Base-by-base conservation (phyloP, 1,139 yeast genomes). In the Taphrina flavorubra region DNA sequence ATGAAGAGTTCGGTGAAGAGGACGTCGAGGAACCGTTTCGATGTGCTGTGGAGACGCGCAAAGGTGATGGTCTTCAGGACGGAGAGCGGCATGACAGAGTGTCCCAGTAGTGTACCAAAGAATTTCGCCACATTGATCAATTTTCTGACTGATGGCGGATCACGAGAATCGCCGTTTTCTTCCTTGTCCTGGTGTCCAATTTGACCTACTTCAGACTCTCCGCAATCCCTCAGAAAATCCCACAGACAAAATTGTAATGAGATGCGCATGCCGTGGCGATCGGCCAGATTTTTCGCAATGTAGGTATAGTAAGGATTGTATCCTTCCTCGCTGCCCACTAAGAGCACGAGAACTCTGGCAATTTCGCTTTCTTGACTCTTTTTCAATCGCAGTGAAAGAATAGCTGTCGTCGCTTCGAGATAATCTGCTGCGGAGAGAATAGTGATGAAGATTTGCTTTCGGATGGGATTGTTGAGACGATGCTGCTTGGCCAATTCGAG, bases 401-500 rank as follows among this genome's bases (percentile, higher is more conserved):
- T 77, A 72, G 91, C 88, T 18, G 90, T 86, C 72, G 87, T 86
- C 0, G 97, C 96, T 78, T 95, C 98, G 74, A 90, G 82, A 74
- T 86, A 95, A 78, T 95, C 99, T 51, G 63, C 67, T 14, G 65
- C 66, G 8, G 97, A 91, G 97, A 94, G 92, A 14, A 95, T 86
- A 39, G 97, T 90, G 44, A 95, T 86, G 75, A 94, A 95, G 14
- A 95, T 87, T 0, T 98, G 97, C 71, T 97, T 84, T 79, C 99
- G 86, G 55, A 94, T 85, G 76, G 92, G 97, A 0, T 98, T 94
- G 77, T 95, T 94, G 96, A 95, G 92, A 72, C 98, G 81, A 76
- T 92, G 97, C 57, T 86, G 81, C 73, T 84, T 85, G 2, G 99
- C 98, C 55, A 94, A 81, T 72, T 88, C 92, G 78, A 88, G 79